Percentiles rank a stretch among this genome's conserved stretches.
Evolutionary conservation across 2,329 filamentous ascomycete genomes (phyloP).

Genomic region (Cadophora gregata): DNA sequence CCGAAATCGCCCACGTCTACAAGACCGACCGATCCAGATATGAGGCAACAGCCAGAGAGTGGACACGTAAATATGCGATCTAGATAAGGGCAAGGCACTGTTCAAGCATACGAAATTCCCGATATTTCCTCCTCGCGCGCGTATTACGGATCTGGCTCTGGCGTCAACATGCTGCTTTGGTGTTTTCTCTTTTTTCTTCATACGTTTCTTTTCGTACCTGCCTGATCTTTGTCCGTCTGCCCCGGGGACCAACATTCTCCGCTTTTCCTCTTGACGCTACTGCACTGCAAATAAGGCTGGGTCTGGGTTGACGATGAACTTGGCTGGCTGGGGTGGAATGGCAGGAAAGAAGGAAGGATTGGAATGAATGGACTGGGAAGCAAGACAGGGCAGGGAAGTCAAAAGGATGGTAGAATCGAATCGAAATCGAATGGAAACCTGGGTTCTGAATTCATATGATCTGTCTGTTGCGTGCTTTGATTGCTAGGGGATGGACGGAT

Average conservation of each 20-base stretch:
- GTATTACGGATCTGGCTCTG: constrained; percentile 13
- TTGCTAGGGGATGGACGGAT: constrained; percentile 14
- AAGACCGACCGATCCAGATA: constrained; percentile 97
- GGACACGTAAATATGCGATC: constrained; percentile 99
- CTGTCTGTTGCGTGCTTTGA: constrained; percentile 6
- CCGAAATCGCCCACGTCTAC: constrained; percentile 99
- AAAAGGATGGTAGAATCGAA: constrained; percentile 5
- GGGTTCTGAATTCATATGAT: constrained; percentile 14
- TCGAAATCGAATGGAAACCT: neutral
- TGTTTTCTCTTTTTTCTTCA: constrained; percentile 1
- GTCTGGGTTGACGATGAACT: neutral
- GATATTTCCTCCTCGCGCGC: constrained; percentile 9
- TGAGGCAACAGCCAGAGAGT: constrained; percentile 95
- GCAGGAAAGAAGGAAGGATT: neutral
- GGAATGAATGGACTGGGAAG: constrained; percentile 1
- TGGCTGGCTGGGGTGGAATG: constrained; percentile 5
- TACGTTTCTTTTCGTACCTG: neutral
- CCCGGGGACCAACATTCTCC: neutral
- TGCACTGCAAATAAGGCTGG: constrained; percentile 7
- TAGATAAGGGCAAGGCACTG: constrained; percentile 50
- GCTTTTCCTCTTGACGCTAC: neutral
- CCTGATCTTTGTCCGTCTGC: neutral
- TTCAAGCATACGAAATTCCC: constrained; percentile 15
- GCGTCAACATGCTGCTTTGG: constrained; percentile 11
- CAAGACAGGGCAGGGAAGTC: neutral